phyloP scores from a whole-genome alignment of 1,284 basidiomycete species.

The Heliocybe sulcata region DNA sequence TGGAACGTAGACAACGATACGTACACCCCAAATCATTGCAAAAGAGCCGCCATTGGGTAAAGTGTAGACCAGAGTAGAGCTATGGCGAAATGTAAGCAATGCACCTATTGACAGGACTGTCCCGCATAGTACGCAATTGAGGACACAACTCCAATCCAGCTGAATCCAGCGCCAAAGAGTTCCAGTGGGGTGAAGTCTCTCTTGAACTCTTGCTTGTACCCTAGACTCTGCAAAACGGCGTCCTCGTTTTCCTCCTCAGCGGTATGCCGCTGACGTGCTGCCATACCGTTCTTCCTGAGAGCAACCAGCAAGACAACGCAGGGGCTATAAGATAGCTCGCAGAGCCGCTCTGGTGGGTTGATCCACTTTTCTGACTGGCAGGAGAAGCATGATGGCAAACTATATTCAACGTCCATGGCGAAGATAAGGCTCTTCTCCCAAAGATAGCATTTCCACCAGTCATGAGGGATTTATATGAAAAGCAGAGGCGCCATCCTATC shows the following conservation, averaged over 20 bases:
- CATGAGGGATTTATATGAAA: too few species aligned
- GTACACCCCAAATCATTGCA: slow-evolving; percentile 40
- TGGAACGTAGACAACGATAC: slow-evolving; percentile 4
- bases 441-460: too few species aligned
- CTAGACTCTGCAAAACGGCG: slow-evolving; percentile 22
- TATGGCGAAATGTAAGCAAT: slow-evolving; percentile 8
- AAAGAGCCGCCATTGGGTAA: slow-evolving; percentile 37
- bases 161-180: slow-evolving; percentile 27
- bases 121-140: slow-evolving; percentile 27
- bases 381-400: too few species aligned
- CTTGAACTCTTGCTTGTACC: slow-evolving; percentile 38
- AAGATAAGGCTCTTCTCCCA: too few species aligned
- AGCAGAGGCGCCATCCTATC: too few species aligned
- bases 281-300: not conserved
- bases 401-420: too few species aligned
- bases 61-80: slow-evolving; percentile 31
- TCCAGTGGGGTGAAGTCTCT: slow-evolving; percentile 24
- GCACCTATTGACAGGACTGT: slow-evolving; percentile 7
- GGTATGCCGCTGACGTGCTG: not conserved
- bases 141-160: slow-evolving; percentile 33
- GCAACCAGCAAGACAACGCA: not conserved
- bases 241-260: slow-evolving; percentile 16
- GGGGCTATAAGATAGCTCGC: too few species aligned
- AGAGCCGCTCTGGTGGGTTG: too few species aligned
- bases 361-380: too few species aligned